Evolutionary conservation across 1,284 basidiomycete genomes (phyloP).

Genomic region (Cutaneotrichosporon sp.): DNA sequence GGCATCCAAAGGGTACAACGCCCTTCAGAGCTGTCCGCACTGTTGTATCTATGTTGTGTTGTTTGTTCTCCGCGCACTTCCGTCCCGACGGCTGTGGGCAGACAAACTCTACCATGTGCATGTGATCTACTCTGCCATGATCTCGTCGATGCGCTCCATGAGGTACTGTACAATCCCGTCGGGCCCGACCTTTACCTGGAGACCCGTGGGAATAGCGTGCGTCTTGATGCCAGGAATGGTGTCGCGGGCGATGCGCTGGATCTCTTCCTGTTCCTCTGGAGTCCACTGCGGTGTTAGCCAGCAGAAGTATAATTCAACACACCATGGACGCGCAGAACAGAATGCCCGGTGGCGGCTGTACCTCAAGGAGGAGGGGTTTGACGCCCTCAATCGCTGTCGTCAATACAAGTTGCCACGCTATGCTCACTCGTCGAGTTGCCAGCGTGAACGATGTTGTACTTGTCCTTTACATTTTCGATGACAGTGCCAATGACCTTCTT

Average conservation of each 20-base stretch:
- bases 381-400: constrained; percentile 39
- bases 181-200: constrained; percentile 43
- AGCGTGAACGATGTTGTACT: constrained; percentile 42
- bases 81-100: too few species aligned
- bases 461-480: constrained; percentile 41
- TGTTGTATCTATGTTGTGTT: too few species aligned
- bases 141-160: constrained; percentile 40
- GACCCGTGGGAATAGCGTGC: constrained; percentile 42
- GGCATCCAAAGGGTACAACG: too few species aligned
- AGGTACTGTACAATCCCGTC: constrained; percentile 42
- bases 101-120: neutral
- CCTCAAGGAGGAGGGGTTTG: constrained; percentile 31
- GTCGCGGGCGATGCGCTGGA: constrained; percentile 39
- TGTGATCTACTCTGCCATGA: constrained; percentile 24
- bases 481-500: constrained; percentile 40
- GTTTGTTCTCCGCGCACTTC: too few species aligned
- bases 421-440: constrained; percentile 40
- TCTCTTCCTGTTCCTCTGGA: constrained; percentile 43
- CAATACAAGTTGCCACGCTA: neutral
- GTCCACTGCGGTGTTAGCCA: constrained; percentile 35
- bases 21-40: too few species aligned
- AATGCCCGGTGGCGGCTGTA: constrained; percentile 39
- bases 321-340: constrained; percentile 44
- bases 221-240: constrained; percentile 46
- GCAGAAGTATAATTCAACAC: neutral